Percentiles rank a stretch among this genome's conserved stretches.
phyloP scores from a whole-genome alignment of 2,329 filamentous ascomycete genomes.

The Aspergillus fumigatiaffinis region DNA sequence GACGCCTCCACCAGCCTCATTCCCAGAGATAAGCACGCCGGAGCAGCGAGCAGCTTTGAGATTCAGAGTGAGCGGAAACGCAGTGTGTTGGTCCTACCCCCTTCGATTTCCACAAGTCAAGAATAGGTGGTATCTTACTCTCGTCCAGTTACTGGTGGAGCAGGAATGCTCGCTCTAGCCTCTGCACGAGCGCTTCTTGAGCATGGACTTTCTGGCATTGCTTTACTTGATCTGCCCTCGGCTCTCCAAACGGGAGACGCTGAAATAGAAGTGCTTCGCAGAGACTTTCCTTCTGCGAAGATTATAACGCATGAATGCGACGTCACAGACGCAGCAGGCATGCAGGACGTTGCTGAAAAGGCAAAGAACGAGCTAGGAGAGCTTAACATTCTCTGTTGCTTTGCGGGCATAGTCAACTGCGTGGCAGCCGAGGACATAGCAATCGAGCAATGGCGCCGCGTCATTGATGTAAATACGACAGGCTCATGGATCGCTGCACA shows the following conservation, averaged over 20 bases:
- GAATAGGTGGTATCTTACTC: neutral
- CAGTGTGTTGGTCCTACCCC: constrained; percentile 19
- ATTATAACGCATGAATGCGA: constrained; percentile 56
- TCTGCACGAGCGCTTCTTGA: constrained; percentile 62
- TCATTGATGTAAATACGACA: constrained; percentile 68
- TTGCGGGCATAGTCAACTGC: constrained; percentile 66
- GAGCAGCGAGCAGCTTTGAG: constrained; percentile 25
- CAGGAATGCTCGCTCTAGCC: constrained; percentile 59
- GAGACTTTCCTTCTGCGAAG: constrained; percentile 51
- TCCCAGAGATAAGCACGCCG: constrained; percentile 16
- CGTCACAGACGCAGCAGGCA: constrained; percentile 50
- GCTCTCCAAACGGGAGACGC: constrained; percentile 35
- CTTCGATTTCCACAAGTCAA: neutral
- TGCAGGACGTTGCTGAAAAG: constrained; percentile 11
- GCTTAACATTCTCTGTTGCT: constrained; percentile 57
- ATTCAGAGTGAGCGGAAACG: constrained; percentile 29
- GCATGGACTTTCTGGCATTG: constrained; percentile 58
- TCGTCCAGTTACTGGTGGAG: constrained; percentile 60
- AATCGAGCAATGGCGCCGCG: constrained; percentile 57
- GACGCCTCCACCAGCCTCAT: constrained; percentile 25
- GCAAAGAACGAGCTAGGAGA: constrained; percentile 40
- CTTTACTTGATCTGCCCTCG: constrained; percentile 57
- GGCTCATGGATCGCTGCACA: constrained; percentile 68
- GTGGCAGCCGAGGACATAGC: constrained; percentile 57
- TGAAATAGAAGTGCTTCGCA: constrained; percentile 44